Base-by-base conservation (phyloP, 116 monocot genomes). In the Trichopus zeylanicus region DNA sequence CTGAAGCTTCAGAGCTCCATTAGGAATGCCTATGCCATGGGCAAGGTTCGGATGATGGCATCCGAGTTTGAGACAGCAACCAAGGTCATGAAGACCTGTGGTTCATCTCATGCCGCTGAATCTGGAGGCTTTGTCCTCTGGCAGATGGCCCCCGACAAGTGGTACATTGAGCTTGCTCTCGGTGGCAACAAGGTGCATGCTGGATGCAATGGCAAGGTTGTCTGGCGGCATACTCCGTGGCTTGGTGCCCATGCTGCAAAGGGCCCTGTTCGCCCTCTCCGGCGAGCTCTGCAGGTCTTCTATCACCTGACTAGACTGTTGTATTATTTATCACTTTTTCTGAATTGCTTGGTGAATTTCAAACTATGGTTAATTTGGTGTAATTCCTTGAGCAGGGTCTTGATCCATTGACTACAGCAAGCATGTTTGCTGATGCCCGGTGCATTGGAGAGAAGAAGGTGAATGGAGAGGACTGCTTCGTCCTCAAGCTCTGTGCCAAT, bases 151-250 rank as follows among this genome's bases (percentile, higher is more conserved):
- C 91, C 91, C 5, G 80, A 80, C 66, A 91, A 80, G 86, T 91
- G 91, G 91, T 91, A 91, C 48, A 86, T 91, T 12, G 91, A 91
- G 77, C 91, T 91, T 63, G 86, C 91, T 56, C 83, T 91, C 27
- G 91, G 91, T 21, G 91, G 86, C 26, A 91, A 83, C 70, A 91
- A 91, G 80, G 83, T 91, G 55, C 91, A 86, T 51, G 91, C 91
- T 26, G 91, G 91, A 6, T 86, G 79, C 59, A 91, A 86, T 42
- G 91, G 91, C 63, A 75, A 73, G 66, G 79, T 90, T 28, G 90
- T 90, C 16, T 90, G 90, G 90, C 74, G 90, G 13, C 90, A 91
- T 66, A 91, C 90, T 16, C 91, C 91, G 0, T 91, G 91, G 91
- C 86, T 86, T 15, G 91, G 91, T 34, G 74, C 83, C 25, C 91